A percentile compares a stretch with the other conserved stretches of the same genome.
Evolutionary conservation across 306 rosid genomes (phyloP).

Genomic region (Medicago arabica): DNA sequence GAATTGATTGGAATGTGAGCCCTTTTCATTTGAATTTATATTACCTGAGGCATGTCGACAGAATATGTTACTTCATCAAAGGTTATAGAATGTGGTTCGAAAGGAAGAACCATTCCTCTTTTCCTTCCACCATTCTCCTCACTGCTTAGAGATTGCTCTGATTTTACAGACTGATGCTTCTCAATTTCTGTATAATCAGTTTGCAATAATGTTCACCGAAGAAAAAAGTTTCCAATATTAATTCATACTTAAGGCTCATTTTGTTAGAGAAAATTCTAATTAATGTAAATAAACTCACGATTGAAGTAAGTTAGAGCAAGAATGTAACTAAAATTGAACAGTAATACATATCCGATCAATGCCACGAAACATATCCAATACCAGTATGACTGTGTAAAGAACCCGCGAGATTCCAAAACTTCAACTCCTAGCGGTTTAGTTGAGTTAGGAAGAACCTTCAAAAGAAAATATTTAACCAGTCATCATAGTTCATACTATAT

Average conservation of each 20-base stretch:
- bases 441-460: constrained; percentile 54
- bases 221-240: too few relatives aligned
- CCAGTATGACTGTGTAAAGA: constrained; percentile 47
- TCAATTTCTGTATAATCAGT: constrained; percentile 41
- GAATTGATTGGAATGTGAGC: too few relatives aligned
- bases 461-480: constrained; percentile 9
- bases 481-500: constrained; percentile 8
- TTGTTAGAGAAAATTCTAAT: not conserved
- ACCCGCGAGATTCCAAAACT: constrained; percentile 55
- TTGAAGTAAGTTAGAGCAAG: constrained; percentile 54
- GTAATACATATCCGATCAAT: constrained; percentile 40
- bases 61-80: constrained; percentile 58
- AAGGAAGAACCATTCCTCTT: constrained; percentile 62
- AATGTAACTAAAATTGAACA: constrained; percentile 49
- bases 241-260: not conserved
- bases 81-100: constrained; percentile 52
- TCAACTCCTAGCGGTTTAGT: constrained; percentile 47
- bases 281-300: constrained; percentile 50
- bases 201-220: too few relatives aligned
- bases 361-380: constrained; percentile 50
- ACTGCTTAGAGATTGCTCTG: not conserved
- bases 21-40: not conserved
- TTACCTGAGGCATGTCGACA: constrained; percentile 29
- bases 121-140: constrained; percentile 2
- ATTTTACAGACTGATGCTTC: constrained; percentile 42